Evolutionary conservation across 129 eudicot species (phyloP), one percentile per base, ranked within the genome.

Genomic region (Tagetes patula): DNA sequence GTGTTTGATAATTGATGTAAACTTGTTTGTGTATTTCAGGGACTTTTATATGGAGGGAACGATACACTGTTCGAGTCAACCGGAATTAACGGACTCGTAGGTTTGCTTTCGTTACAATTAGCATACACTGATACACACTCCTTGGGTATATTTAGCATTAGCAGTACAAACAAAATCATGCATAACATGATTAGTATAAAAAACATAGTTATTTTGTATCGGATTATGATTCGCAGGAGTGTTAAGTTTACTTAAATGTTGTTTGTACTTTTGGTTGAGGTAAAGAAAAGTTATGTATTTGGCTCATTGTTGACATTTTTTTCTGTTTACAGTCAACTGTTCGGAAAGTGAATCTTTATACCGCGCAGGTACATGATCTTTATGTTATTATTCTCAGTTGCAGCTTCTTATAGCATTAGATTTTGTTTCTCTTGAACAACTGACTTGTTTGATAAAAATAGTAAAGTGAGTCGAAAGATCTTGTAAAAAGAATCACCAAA

Each of bases 31-130:
- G 68, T 30, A 13, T 70, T 81, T 74, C 82, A 91, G 98, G 98
- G 98, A 71, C 91, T 89, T 67, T 70, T 87, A 38, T 92, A 92
- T 80, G 89, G 76, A 69, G 96, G 87, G 79, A 80, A 85, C 75
- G 82, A 87, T 63, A 83, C 91, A 2, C 73, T 92, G 0, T 87
- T 87, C 67, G 98, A 92, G 80, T 89, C 96, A 14, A 89, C 94
- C 27, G 98, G 96, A 64, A 95, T 87, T 48, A 20, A 92, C 33
- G 88, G 89, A 32, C 83, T 43, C 45, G 98, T 92, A 52, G 70
- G 86, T 82, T 76, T 73, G 39, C 60, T 47, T 45, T 34, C 43
- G 49, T 48, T 69, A 47, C 13, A 2, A 69, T 69, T 33, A 47
- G 31, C 59, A 48, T 69, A 32, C 71, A 3, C 43, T 39, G 4